Percentiles rank a stretch among this genome's conserved stretches.
Conservation (phyloP, 1,139 yeast genomes). For the Trichomonascaceae sp. region DNA sequence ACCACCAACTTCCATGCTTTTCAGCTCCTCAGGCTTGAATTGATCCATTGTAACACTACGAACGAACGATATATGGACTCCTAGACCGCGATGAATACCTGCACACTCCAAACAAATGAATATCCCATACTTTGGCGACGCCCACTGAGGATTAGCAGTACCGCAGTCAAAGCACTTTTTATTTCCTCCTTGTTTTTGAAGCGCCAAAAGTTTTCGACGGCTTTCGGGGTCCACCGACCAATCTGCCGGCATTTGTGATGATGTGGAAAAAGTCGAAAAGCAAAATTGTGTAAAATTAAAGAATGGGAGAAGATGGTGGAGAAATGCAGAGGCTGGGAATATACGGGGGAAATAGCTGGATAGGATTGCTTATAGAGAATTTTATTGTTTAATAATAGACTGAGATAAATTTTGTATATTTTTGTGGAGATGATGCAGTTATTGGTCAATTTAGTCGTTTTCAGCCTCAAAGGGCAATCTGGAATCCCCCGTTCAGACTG, state of each 20-base stretch:
- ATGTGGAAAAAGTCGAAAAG: not conserved
- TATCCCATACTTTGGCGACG: conserved; percentile 94
- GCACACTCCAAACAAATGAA: conserved; percentile 97
- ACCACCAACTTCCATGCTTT: conserved; percentile 93
- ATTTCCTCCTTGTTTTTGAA: conserved; percentile 78
- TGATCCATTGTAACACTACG: conserved; percentile 97
- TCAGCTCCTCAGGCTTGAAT: conserved; percentile 84
- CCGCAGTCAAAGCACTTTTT: conserved; percentile 90
- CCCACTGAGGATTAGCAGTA: conserved; percentile 98
- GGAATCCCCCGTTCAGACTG: no score
- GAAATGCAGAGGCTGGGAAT: not conserved
- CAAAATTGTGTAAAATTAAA: not conserved
- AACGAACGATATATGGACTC: conserved; percentile 95
- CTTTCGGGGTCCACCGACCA: conserved; percentile 91
- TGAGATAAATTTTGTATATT: no score
- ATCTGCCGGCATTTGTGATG: conserved; percentile 30
- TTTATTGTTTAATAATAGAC: no score
- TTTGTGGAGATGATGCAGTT: no score
- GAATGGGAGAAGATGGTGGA: not conserved
- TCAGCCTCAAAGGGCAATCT: no score
- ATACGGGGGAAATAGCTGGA: no score
- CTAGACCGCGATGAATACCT: conserved; percentile 89
- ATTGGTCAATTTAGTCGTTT: no score
- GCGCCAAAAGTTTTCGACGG: conserved; percentile 68
- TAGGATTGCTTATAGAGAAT: no score